Evolutionary conservation across 2,329 filamentous ascomycete species (phyloP).

Genomic region (Stagonosporopsis chrysanthemi): DNA sequence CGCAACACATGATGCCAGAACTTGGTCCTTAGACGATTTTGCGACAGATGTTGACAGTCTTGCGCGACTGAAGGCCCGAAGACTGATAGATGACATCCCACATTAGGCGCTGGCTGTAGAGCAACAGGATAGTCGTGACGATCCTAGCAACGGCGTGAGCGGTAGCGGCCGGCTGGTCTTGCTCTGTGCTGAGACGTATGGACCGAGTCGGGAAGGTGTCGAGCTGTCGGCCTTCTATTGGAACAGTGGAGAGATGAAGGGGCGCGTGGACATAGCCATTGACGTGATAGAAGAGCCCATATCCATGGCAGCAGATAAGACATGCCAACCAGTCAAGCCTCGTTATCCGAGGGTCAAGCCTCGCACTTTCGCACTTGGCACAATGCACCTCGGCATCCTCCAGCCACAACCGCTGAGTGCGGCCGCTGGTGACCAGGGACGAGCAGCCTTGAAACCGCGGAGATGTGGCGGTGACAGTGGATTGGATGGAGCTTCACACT

Average conservation of each 20-base stretch:
- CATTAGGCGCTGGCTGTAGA: slow-evolving; percentile 9
- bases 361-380: slow-evolving; percentile 37
- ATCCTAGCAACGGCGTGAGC: slow-evolving; percentile 14
- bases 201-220: slow-evolving; percentile 14
- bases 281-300: slow-evolving; percentile 10
- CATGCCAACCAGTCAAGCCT: slow-evolving; percentile 35
- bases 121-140: slow-evolving; percentile 9
- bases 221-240: slow-evolving; percentile 14
- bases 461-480: slow-evolving; percentile 9
- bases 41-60: slow-evolving; percentile 16
- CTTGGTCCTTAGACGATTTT: slow-evolving; percentile 12
- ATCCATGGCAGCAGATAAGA: slow-evolving; percentile 24
- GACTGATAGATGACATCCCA: neutral
- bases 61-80: slow-evolving; percentile 21
- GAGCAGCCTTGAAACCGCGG: slow-evolving; percentile 4
- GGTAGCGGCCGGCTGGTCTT: slow-evolving; percentile 6
- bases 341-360: slow-evolving; percentile 30
- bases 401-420: slow-evolving; percentile 28
- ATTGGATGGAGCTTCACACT: slow-evolving; percentile 12
- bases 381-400: slow-evolving; percentile 26
- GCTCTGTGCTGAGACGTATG: slow-evolving; percentile 8
- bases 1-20: slow-evolving; percentile 15
- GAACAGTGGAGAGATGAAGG: slow-evolving; percentile 10
- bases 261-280: slow-evolving; percentile 12
- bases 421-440: slow-evolving; percentile 14